Evolutionary conservation across 2,329 filamentous ascomycete genomes (phyloP).

Genomic region (Pseudogymnoascus sp.): DNA sequence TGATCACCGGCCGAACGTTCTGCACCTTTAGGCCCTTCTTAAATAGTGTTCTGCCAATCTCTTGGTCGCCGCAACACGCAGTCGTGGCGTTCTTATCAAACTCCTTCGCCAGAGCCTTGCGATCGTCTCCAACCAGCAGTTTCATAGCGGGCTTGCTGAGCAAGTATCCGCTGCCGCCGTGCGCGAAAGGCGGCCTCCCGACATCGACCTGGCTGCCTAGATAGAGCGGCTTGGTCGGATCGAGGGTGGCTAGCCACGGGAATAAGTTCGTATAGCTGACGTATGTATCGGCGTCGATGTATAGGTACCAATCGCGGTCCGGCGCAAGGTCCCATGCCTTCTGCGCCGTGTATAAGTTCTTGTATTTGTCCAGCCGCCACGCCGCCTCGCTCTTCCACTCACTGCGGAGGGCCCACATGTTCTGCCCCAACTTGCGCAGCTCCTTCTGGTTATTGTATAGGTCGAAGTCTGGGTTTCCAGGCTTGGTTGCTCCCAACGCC

Average conservation of each 20-base stretch:
- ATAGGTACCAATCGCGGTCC: slow-evolving; percentile 51
- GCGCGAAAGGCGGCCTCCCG: slow-evolving; percentile 40
- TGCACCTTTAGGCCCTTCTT: slow-evolving; percentile 38
- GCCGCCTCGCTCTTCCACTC: slow-evolving; percentile 28
- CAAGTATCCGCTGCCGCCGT: slow-evolving; percentile 50
- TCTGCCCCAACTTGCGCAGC: slow-evolving; percentile 39
- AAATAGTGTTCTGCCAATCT: slow-evolving; percentile 41
- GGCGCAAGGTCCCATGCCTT: slow-evolving; percentile 45
- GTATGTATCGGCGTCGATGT: slow-evolving; percentile 53
- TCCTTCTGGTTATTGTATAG: slow-evolving; percentile 35
- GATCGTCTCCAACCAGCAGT: slow-evolving; percentile 37
- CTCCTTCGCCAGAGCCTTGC: slow-evolving; percentile 18
- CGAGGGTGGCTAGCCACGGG: slow-evolving; percentile 39
- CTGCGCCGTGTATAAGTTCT: slow-evolving; percentile 53
- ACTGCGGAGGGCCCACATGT: slow-evolving; percentile 26
- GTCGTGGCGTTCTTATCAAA: slow-evolving; percentile 38
- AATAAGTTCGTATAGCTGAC: slow-evolving; percentile 47
- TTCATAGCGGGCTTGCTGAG: slow-evolving; percentile 47
- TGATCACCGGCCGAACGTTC: slow-evolving; percentile 45
- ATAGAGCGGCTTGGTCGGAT: slow-evolving; percentile 39
- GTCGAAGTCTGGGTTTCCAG: slow-evolving; percentile 44
- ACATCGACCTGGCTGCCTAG: slow-evolving; percentile 43
- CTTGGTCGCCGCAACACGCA: slow-evolving; percentile 46
- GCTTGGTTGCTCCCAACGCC: slow-evolving; percentile 37
- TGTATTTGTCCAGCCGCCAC: slow-evolving; percentile 56